Conservation (phyloP, 805 yeast species). For the Metschnikowia chrysomelidarum region DNA sequence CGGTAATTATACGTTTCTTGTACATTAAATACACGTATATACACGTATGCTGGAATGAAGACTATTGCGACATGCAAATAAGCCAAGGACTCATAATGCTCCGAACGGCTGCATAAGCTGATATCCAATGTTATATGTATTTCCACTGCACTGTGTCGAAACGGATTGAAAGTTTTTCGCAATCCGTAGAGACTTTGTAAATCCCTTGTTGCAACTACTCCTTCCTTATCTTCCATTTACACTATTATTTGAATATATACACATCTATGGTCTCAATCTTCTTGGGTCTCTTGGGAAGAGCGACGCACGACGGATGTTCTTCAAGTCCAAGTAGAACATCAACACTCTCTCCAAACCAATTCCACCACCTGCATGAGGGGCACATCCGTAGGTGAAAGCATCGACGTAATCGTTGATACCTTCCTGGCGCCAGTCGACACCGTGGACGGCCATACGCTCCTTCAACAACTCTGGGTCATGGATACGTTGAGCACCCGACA, state of each 20-base stretch:
- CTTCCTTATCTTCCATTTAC: neutral
- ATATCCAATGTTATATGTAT: neutral
- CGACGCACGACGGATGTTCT: constrained; percentile 97
- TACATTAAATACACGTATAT: neutral
- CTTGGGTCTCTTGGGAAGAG: constrained; percentile 98
- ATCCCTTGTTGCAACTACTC: neutral
- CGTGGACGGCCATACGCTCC: constrained; percentile 82
- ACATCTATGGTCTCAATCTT: constrained; percentile 75
- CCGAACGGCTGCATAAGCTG: too few relatives aligned
- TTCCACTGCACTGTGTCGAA: too few relatives aligned
- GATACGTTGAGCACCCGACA: constrained; percentile 99
- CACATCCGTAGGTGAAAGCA: constrained; percentile 91
- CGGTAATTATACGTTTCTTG: neutral
- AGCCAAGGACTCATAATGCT: too few relatives aligned
- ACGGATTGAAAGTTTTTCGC: too few relatives aligned
- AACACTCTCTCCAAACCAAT: constrained; percentile 98
- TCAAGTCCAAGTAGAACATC: constrained; percentile 95
- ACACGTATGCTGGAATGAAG: too few relatives aligned
- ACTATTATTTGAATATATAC: neutral
- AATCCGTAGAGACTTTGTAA: too few relatives aligned
- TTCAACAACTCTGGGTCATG: constrained; percentile 85
- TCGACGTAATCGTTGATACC: constrained; percentile 91
- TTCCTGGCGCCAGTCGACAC: constrained; percentile 71
- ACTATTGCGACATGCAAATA: too few relatives aligned
- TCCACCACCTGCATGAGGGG: constrained; percentile 99